phyloP scores from a whole-genome alignment of 169 alveolate species.

The Hepatocystis sp. region DNA sequence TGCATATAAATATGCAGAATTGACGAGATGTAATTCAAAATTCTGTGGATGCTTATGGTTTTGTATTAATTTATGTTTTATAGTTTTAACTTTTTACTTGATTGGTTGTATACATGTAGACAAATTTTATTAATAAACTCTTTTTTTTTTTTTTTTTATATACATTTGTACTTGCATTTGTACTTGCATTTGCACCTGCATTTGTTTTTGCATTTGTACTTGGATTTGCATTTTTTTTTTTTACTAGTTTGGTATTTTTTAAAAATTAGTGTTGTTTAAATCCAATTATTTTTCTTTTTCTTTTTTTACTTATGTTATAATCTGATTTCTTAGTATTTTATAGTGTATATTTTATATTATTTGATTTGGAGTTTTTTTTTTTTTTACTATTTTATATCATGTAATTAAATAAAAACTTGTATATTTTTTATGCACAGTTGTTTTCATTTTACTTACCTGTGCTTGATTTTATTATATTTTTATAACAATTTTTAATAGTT shows the following conservation, averaged over 20 bases:
- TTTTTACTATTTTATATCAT: too few species aligned
- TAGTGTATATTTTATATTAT: too few species aligned
- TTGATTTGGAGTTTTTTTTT: too few species aligned
- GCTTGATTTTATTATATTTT: constrained; percentile 68
- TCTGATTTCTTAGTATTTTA: too few species aligned
- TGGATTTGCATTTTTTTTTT: constrained; percentile 4
- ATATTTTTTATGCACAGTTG: too few species aligned
- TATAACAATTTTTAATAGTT: constrained; percentile 11
- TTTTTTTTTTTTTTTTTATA: background rate
- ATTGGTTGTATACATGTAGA: constrained; percentile 79
- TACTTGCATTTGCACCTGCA: too few species aligned
- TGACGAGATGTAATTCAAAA: constrained; percentile 80
- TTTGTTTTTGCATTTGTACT: background rate
- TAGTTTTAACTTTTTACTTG: constrained; percentile 74
- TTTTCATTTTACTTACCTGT: too few species aligned
- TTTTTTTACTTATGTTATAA: too few species aligned
- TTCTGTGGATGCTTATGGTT: constrained; percentile 83
- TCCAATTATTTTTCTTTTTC: too few species aligned
- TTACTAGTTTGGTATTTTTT: too few species aligned
- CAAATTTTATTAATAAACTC: constrained; percentile 9
- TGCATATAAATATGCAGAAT: constrained; percentile 80
- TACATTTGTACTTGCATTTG: background rate
- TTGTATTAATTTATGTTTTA: constrained; percentile 61
- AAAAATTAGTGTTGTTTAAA: too few species aligned
- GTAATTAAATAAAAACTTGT: too few species aligned